Evolutionary conservation across 495 filamentous ascomycete genomes (phyloP), one percentile per base, ranked within the genome.

Genomic region (Platismatia glauca): DNA sequence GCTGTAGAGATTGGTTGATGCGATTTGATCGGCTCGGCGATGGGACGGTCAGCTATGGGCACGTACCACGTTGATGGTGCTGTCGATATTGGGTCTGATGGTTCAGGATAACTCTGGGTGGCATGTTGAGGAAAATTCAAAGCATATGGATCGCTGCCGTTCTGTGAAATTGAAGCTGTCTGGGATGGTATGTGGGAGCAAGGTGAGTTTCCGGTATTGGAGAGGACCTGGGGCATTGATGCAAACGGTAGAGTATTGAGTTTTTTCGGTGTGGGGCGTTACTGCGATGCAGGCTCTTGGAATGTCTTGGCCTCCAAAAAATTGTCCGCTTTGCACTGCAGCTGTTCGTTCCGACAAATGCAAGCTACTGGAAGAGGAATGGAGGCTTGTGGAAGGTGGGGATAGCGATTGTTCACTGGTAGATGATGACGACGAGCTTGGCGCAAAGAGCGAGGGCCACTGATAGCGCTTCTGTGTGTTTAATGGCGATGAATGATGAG

Each of bases 211-310:
- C 46, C 55, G 29, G 55, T 52, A 41, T 29, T 57, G 34, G 55
- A 52, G 2, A 63, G 52, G 7, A 38, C 4, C 22, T 58, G 44
- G 55, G 35, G 35, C 61, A 63, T 59, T 62, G 38, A 41, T 18
- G 38, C 37, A 62, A 39, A 8, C 41, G 6, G 27, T 29, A 67
- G 27, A 57, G 61, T 12, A 53, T 15, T 20, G 41, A 44, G 4
- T 2, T 1, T 18, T 8, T 20, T 15, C 27, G 33, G 33, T 33
- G 27, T 33, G 5, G 27, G 48, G 27, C 27, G 46, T 33, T 34
- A 15, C 50, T 33, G 50, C 48, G 24, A 52, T 8, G 18, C 29
- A 33, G 15, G 29, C 50, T 5, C 0, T 0, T 16, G 29, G 50
- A 33, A 53, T 53, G 29, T 53, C 29, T 53, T 33, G 29, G 27